Conservation (phyloP, 306 rosid species). For the Elaeagnus macrophylla region DNA sequence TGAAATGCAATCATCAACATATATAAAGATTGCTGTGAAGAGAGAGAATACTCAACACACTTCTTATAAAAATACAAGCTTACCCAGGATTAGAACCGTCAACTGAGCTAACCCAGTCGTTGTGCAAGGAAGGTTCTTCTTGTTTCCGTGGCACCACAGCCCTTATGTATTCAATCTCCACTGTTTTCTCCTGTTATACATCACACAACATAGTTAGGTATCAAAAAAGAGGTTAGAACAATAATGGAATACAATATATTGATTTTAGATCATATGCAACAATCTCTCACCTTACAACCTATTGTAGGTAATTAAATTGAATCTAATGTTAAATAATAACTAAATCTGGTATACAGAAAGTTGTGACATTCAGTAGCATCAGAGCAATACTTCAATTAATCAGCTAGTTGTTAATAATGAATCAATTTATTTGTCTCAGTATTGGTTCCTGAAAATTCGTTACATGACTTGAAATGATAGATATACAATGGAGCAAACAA, state of each 20-base stretch:
- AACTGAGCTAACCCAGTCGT: constrained; percentile 96
- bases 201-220: constrained; percentile 5
- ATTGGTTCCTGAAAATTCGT: not conserved
- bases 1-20: not conserved
- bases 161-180: constrained; percentile 75
- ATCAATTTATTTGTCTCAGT: not conserved
- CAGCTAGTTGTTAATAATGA: not conserved
- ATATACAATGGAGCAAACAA: not conserved
- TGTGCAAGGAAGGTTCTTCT: constrained; percentile 75
- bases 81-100: constrained; percentile 86
- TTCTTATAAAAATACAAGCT: constrained; percentile 20
- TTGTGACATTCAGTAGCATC: not conserved
- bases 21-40: not conserved
- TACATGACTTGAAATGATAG: not conserved
- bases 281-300: not conserved
- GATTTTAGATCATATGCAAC: not conserved
- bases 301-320: not conserved
- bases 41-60: not conserved
- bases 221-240: not conserved
- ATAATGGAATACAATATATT: not conserved
- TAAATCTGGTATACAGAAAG: too few species aligned
- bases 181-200: constrained; percentile 48
- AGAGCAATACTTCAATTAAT: not conserved
- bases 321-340: not conserved
- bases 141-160: constrained; percentile 74